A percentile compares a stretch with the other conserved stretches of the same genome.
Conservation (phyloP, 129 eudicot genomes). For the Solidago caesia region DNA sequence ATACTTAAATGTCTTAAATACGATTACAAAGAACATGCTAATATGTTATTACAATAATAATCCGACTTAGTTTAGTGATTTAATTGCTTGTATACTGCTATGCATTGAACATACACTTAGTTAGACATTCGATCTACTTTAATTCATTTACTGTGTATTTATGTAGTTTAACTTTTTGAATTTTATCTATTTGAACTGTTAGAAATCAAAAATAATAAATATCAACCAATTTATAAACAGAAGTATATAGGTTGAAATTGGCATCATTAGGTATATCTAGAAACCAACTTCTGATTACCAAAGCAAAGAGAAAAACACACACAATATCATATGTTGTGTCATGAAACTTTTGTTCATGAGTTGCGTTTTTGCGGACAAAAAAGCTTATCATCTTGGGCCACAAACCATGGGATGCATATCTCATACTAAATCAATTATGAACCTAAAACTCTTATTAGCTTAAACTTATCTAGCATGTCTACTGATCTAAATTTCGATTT, state of each 20-base stretch:
- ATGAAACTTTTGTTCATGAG: neutral
- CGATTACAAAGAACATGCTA: neutral
- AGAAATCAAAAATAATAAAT: neutral
- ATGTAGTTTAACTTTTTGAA: neutral
- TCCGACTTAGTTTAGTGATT: neutral
- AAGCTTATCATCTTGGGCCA: conserved; percentile 1
- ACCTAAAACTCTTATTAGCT: neutral
- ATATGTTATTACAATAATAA: neutral
- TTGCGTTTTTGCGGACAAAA: neutral
- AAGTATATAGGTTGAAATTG: neutral
- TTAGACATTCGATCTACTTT: neutral
- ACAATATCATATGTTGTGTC: neutral
- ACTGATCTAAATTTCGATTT: neutral
- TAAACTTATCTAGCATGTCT: neutral
- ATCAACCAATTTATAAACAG: neutral
- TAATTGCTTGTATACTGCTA: neutral
- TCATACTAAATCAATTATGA: neutral
- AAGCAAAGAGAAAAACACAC: conserved; percentile 1
- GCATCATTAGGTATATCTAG: neutral
- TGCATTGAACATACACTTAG: neutral
- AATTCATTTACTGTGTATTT: neutral
- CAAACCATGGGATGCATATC: neutral
- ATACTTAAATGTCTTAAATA: neutral
- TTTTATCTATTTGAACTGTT: neutral
- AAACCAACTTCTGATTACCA: conserved; percentile 14